Base-by-base conservation (phyloP, 2,329 filamentous ascomycete species). In the Annulohypoxylon truncatum region DNA sequence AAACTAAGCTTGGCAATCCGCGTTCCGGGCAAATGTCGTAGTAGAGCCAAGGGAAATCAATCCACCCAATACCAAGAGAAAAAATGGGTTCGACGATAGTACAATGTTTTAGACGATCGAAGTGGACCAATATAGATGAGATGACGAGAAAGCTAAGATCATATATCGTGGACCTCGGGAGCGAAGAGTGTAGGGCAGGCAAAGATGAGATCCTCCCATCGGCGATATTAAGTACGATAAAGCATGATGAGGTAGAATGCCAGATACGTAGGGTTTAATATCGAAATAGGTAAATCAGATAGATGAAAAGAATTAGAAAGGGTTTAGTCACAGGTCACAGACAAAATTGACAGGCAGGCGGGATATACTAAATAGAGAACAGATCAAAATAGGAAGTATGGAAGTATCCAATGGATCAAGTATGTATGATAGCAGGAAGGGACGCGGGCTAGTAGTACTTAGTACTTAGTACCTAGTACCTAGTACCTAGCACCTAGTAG, bases 11-110 rank as follows among this genome's bases (percentile, higher is more conserved):
- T 69, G 67, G 67, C 67, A 56, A 62, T 50, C 46, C 53, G 60
- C 29, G 50, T 64, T 64, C 54, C 46, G 67, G 60, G 29, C 56
- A 53, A 64, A 46, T 60, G 44, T 64, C 42, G 60, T 59, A 44
- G 64, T 47, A 64, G 26, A 61, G 50, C 62, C 48, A 65, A 62
- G 61, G 53, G 54, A 68, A 54, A 59, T 60, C 52, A 64, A 61
- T 61, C 63, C 51, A 61, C 60, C 13, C 55, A 61, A 61, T 67
- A 64, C 64, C 64, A 67, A 64, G 63, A 69, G 15, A 64, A 64
- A 56, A 42, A 53, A 10, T 15, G 63, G 28, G 20, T 44, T 24
- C 20, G 24, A 51, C 44, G 42, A 54, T 47, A 50, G 48, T 55
- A 52, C 28, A 56, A 57, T 58, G 52, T 61, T 44, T 51, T 62